A percentile compares a stretch with the other conserved stretches of the same genome.
Evolutionary conservation across 176 grass and related monocot species (phyloP).

Genomic region (Triticum monococcum): DNA sequence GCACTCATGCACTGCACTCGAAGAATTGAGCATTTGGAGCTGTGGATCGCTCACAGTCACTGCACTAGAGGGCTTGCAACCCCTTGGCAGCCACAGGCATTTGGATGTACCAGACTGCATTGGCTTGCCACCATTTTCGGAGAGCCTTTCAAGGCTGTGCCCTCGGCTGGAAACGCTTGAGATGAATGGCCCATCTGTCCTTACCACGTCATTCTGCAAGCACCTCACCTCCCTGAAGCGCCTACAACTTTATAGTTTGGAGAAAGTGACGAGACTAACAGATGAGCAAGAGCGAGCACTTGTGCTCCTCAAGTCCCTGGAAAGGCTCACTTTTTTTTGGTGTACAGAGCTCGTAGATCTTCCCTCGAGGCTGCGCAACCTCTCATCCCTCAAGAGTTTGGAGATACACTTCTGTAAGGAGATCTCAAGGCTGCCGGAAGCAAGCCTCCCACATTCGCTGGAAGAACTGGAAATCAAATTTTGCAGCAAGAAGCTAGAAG

Average conservation of each 20-base stretch:
- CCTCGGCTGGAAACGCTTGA: not conserved
- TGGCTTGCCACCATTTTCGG: not conserved
- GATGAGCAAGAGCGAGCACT: constrained; percentile 21
- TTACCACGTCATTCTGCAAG: constrained; percentile 19
- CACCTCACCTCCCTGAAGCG: not conserved
- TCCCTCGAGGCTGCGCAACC: not conserved
- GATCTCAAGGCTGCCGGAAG: not conserved
- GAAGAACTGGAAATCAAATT: fast-evolving
- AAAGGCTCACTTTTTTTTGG: fast-evolving
- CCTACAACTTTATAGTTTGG: not conserved
- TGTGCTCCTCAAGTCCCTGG: constrained; percentile 21
- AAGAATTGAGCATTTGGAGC: fast-evolving
- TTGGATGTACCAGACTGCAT: fast-evolving
- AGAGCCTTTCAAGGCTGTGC: not conserved
- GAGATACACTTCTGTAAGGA: fast-evolving
- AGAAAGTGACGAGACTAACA: fast-evolving
- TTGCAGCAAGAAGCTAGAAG: not conserved
- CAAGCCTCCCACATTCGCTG: constrained; percentile 23
- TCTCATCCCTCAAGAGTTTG: not conserved
- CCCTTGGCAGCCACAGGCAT: not conserved
- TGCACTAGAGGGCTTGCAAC: constrained; percentile 13
- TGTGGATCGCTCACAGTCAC: too few species aligned
- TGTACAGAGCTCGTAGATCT: not conserved
- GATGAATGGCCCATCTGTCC: not conserved
- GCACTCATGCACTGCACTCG: not conserved